Evolutionary conservation across 139 green algal genomes (phyloP), one percentile per base, ranked within the genome.

Genomic region (Eudorina sp.): DNA sequence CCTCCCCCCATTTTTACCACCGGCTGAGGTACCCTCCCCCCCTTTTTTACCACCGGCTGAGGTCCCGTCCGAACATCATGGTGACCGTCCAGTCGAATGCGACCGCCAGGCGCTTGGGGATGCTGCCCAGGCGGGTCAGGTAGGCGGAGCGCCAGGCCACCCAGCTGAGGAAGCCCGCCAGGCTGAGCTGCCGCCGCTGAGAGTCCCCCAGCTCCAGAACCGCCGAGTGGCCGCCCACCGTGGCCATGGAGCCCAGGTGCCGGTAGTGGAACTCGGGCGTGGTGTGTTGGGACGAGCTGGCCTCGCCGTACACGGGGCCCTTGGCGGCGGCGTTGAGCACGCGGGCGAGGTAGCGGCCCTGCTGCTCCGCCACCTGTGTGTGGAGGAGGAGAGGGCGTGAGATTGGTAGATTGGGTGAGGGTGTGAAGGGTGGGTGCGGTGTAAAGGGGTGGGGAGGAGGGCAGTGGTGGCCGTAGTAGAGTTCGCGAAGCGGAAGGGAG

Each of bases 281-380:
- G 4, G 21, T n/a, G 29, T 38, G 53, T 38, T 38, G 53, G 7
- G 55, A 29, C 18, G 29, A 29, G n/a, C 21, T 55, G 77, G 25
- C 53, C 19, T 73, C 53, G 51, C 77, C 79, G 58, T 85, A 74
- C 5, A 45, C 23, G 7, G 58, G 79, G 0, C 79, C 79, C n/a
- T 64, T 64, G 31, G 79, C 92, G 74, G 94, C 40, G 6, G 40
- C 83, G 78, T 99, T 98, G 6, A 99, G 92, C 25, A 88, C 27
- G 8, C 58, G 46, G 1, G 97, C 96, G 41, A 99, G 88, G 91
- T 97, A 99, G 68, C 92, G 92, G 45, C 97, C 97, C 90, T 99
- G 96, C 92, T 99, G 97, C 90, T 99, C 96, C 13, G 97, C 97
- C n/a, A 98, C 96, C 95, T 98, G 91, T 19, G 31, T 14, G 34